These are phyloP conservation scores for Leishmania arabica DNA, from an alignment of 208 protist genomes.

Conservation along the genomic window DNA sequence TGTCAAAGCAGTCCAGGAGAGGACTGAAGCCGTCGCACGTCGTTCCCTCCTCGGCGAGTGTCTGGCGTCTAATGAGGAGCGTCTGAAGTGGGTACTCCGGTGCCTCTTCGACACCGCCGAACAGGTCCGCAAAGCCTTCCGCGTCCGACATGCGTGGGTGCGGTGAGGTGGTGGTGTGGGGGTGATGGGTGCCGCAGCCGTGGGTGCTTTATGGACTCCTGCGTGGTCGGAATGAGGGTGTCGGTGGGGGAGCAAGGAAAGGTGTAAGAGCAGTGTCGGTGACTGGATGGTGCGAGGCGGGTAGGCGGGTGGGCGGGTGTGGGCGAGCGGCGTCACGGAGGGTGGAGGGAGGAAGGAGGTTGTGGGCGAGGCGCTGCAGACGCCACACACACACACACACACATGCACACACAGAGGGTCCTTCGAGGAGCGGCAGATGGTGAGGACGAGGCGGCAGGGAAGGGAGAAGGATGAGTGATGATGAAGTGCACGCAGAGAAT, in stretches of 20 bases:
- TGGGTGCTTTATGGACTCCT: not conserved
- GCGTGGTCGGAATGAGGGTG: not conserved
- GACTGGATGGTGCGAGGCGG: not conserved
- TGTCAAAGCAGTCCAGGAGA: constrained; percentile 53
- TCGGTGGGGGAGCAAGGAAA: not conserved
- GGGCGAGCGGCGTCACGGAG: not conserved
- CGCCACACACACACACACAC: not conserved
- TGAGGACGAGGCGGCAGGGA: not conserved
- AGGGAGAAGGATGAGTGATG: not conserved
- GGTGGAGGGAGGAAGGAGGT: constrained; percentile 2
- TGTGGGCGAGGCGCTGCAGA: constrained; percentile 3
- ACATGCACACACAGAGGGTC: not conserved
- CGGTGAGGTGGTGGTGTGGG: not conserved
- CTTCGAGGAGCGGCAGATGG: not conserved
- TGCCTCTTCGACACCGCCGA: constrained; percentile 35
- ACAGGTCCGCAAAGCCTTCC: constrained; percentile 56
- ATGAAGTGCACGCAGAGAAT: not conserved
- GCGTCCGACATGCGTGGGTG: constrained; percentile 39
- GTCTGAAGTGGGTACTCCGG: constrained; percentile 60
- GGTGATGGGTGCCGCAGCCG: not conserved
- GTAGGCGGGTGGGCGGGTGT: not conserved
- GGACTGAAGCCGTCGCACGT: constrained; percentile 60
- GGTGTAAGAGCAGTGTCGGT: not conserved
- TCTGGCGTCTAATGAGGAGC: constrained; percentile 48
- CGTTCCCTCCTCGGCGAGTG: constrained; percentile 42